These are phyloP conservation scores for Gossypium ekmanianum DNA, from an alignment of 345 rosid genomes.

Conservation along the genomic window DNA sequence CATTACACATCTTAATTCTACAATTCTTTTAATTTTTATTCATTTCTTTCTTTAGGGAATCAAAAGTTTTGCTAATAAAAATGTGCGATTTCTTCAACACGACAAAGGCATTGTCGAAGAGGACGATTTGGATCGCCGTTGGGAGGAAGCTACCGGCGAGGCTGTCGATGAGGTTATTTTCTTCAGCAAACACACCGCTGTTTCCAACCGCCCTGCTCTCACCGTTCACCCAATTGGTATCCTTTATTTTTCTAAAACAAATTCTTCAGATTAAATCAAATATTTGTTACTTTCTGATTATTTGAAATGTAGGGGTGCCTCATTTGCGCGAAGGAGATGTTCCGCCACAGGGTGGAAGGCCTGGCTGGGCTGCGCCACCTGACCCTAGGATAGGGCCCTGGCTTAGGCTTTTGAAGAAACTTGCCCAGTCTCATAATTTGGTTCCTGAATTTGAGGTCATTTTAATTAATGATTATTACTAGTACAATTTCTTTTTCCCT, in stretches of 20 bases:
- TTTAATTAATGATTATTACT: constrained; percentile 3
- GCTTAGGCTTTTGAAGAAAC: constrained; percentile 65
- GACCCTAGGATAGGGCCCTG: constrained; percentile 87
- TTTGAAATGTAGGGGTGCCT: constrained; percentile 54
- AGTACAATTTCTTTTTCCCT: neutral
- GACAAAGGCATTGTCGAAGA: constrained; percentile 56
- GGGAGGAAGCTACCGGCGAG: constrained; percentile 85
- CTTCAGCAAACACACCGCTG: constrained; percentile 92
- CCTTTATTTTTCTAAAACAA: neutral
- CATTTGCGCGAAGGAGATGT: constrained; percentile 75
- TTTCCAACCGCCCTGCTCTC: constrained; percentile 82
- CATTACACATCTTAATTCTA: neutral
- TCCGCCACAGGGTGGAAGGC: constrained; percentile 85
- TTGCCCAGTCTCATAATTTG: constrained; percentile 64
- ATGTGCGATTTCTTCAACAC: constrained; percentile 68
- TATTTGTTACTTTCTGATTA: neutral
- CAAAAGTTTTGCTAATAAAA: constrained; percentile 45
- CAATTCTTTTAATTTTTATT: neutral
- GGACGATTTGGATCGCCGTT: constrained; percentile 75
- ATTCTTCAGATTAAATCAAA: neutral
- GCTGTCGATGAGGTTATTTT: constrained; percentile 74
- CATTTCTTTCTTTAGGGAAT: constrained; percentile 40
- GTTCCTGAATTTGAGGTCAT: constrained; percentile 95
- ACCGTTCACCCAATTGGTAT: constrained; percentile 88
- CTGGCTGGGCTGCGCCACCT: constrained; percentile 91